phyloP scores from a whole-genome alignment of 23 red algal species.

The Gracilariopsis chorda region DNA sequence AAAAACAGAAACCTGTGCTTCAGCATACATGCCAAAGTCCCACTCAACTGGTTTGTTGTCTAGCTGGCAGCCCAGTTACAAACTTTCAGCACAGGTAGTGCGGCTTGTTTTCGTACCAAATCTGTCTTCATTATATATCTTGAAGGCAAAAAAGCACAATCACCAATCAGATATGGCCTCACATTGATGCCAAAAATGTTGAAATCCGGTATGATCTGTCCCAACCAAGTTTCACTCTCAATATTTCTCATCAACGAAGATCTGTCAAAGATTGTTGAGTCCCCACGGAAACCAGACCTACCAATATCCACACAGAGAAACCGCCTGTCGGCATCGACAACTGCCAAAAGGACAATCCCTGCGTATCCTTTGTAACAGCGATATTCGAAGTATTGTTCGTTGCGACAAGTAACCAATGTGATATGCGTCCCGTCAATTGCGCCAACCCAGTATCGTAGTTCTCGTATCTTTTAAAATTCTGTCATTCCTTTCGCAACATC shows the following conservation, averaged over 20 bases:
- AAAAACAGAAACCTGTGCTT: neutral
- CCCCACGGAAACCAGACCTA: neutral
- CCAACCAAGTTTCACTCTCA: neutral
- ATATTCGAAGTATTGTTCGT: neutral
- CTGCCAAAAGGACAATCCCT: neutral
- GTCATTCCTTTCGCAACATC: too few species aligned
- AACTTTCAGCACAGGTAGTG: neutral
- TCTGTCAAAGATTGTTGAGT: neutral
- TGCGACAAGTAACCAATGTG: neutral
- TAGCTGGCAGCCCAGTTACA: neutral
- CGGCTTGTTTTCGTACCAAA: neutral
- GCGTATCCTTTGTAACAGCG: neutral
- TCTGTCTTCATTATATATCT: too few species aligned
- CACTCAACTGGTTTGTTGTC: neutral
- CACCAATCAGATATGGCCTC: too few species aligned
- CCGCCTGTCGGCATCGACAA: neutral
- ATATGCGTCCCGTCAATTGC: neutral
- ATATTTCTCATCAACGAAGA: neutral
- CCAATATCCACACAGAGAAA: neutral
- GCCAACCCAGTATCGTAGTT: neutral
- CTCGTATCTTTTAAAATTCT: neutral
- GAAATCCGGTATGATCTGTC: neutral
- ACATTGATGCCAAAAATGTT: neutral
- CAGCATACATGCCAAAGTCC: constrained; percentile 10
- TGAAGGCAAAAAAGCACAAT: too few species aligned